phyloP scores from a whole-genome alignment of 805 yeast species.

The Candida qinlingensis region DNA sequence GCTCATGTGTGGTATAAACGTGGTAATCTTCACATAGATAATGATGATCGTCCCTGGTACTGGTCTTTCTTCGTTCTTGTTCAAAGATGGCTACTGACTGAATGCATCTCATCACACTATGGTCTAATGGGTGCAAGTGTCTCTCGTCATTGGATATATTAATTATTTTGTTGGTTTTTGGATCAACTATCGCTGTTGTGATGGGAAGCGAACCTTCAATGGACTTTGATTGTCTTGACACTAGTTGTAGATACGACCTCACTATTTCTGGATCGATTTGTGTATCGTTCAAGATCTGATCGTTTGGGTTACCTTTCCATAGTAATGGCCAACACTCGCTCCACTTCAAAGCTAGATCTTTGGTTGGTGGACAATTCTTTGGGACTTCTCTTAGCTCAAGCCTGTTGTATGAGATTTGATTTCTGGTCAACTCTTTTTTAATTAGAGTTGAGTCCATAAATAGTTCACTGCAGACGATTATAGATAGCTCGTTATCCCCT shows the following conservation, averaged over 20 bases:
- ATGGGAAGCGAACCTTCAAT: constrained; percentile 36
- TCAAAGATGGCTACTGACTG: constrained; percentile 56
- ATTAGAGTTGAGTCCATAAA: constrained; percentile 26
- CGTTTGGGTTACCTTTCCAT: constrained; percentile 90
- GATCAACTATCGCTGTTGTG: constrained; percentile 62
- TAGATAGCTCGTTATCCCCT: constrained; percentile 25
- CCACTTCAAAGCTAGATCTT: constrained; percentile 65
- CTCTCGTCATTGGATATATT: constrained; percentile 35
- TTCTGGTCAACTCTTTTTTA: constrained; percentile 12
- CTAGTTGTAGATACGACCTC: constrained; percentile 24
- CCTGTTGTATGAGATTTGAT: constrained; percentile 18
- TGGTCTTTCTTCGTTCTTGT: constrained; percentile 30
- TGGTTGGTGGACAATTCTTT: constrained; percentile 57
- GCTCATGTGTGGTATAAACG: constrained; percentile 90
- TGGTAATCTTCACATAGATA: constrained; percentile 75
- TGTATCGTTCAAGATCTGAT: constrained; percentile 58
- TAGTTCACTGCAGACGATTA: constrained; percentile 40
- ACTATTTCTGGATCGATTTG: constrained; percentile 43
- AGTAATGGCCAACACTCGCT: constrained; percentile 79
- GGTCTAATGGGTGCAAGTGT: constrained; percentile 50
- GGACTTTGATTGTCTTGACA: constrained; percentile 27
- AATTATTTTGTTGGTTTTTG: constrained; percentile 36
- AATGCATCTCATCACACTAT: constrained; percentile 73
- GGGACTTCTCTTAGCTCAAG: constrained; percentile 42
- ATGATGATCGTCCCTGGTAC: constrained; percentile 5